Evolutionary conservation across 2,329 filamentous ascomycete genomes (phyloP).

Genomic region (Trichoderma asperellum): DNA sequence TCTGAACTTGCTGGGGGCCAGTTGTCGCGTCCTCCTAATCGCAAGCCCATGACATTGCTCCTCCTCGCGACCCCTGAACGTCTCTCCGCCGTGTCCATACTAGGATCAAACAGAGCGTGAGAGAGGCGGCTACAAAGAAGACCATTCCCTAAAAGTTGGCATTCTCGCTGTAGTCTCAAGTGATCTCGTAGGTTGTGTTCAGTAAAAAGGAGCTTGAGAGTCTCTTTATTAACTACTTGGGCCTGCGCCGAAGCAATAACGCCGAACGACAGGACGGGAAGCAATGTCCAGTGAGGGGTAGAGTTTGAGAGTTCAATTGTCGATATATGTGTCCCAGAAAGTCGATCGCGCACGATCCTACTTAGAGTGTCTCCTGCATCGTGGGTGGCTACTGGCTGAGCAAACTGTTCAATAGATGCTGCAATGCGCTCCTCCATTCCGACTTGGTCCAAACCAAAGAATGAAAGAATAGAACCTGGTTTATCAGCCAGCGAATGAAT

Average conservation of each 20-base stretch:
- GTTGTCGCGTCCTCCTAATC: slow-evolving; percentile 75
- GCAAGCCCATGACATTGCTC: slow-evolving; percentile 77
- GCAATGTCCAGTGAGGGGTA: slow-evolving; percentile 60
- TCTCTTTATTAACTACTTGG: slow-evolving; percentile 74
- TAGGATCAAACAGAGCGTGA: slow-evolving; percentile 81
- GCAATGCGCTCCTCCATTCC: slow-evolving; percentile 54
- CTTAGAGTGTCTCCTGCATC: slow-evolving; percentile 44
- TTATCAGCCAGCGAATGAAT: not conserved
- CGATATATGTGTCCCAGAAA: slow-evolving; percentile 40
- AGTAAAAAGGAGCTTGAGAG: slow-evolving; percentile 74
- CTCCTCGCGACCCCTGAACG: slow-evolving; percentile 69
- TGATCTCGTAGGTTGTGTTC: slow-evolving; percentile 73
- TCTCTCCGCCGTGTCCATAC: slow-evolving; percentile 78
- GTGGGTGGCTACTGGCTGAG: slow-evolving; percentile 38
- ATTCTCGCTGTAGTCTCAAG: slow-evolving; percentile 73
- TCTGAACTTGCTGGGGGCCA: slow-evolving; percentile 97
- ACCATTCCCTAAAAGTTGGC: slow-evolving; percentile 83
- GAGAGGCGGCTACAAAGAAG: slow-evolving; percentile 80
- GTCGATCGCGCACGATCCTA: slow-evolving; percentile 45
- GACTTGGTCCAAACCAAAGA: slow-evolving; percentile 52
- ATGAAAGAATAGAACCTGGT: slow-evolving; percentile 4
- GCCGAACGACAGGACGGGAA: slow-evolving; percentile 73
- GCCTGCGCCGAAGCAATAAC: slow-evolving; percentile 76
- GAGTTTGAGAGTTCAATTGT: slow-evolving; percentile 39
- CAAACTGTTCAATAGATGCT: slow-evolving; percentile 54